Conservation (phyloP, 1,284 basidiomycete species). For the Cutaneotrichosporon cyanovorans region DNA sequence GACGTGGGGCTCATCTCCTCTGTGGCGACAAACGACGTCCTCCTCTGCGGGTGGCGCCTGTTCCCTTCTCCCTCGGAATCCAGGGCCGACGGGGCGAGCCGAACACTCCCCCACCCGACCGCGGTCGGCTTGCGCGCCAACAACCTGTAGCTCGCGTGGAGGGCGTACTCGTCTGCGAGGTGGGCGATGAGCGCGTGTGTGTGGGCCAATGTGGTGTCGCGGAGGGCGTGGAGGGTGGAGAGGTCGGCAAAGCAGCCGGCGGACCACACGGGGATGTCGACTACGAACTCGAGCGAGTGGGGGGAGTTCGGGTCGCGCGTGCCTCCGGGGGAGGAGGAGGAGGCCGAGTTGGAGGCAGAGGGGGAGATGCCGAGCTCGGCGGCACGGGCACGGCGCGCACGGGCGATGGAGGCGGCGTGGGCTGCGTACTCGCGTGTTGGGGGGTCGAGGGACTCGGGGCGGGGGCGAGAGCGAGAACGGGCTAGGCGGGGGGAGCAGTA, state of each 20-base stretch:
- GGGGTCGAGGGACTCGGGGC: conserved; percentile 7
- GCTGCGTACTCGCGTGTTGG: conserved; percentile 9
- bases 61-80: conserved; percentile 8
- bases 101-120: conserved; percentile 39
- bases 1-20: conserved; percentile 1
- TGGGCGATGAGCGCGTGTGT: conserved; percentile 39
- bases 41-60: conserved; percentile 16
- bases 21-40: conserved; percentile 25
- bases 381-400: conserved; percentile 9
- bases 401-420: conserved; percentile 2
- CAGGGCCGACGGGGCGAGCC: conserved; percentile 30
- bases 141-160: conserved; percentile 38
- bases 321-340: conserved; percentile 7
- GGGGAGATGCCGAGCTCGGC: conserved; percentile 7
- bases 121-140: conserved; percentile 31
- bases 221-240: conserved; percentile 42
- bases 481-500: conserved; percentile 14
- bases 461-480: conserved; percentile 13
- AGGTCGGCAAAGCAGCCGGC: conserved; percentile 44
- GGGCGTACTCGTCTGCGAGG: conserved; percentile 28
- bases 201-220: conserved; percentile 42
- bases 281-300: conserved; percentile 40
- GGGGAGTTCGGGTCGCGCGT: conserved; percentile 19
- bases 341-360: too few relatives aligned
- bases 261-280: conserved; percentile 45